Conservation (phyloP, 306 rosid genomes). For the Quercus rubra region DNA sequence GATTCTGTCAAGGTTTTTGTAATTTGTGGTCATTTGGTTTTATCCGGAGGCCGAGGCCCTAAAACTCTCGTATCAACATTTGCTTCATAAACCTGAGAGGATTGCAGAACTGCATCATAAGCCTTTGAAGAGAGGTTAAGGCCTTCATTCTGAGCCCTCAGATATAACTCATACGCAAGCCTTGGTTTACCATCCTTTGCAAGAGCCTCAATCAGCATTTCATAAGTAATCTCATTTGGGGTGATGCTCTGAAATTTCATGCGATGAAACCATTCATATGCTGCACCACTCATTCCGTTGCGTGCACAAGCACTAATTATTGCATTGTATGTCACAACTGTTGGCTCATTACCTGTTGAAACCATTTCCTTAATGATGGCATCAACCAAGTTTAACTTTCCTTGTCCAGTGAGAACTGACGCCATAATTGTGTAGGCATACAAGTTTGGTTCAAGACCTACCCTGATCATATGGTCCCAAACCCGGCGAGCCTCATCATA, state of each 20-base stretch:
- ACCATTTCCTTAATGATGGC: slow-evolving; percentile 66
- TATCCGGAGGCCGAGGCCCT: slow-evolving; percentile 71
- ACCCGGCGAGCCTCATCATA: slow-evolving; percentile 80
- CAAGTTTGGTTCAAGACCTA: slow-evolving; percentile 71
- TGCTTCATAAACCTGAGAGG: slow-evolving; percentile 52
- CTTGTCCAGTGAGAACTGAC: slow-evolving; percentile 77
- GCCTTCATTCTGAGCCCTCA: slow-evolving; percentile 64
- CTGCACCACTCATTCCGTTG: slow-evolving; percentile 59
- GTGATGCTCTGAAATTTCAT: slow-evolving; percentile 70
- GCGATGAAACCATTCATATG: slow-evolving; percentile 92
- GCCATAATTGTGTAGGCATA: slow-evolving; percentile 91
- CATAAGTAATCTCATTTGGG: slow-evolving; percentile 71
- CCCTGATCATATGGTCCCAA: slow-evolving; percentile 87
- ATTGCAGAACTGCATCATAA: slow-evolving; percentile 60
- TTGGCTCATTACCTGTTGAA: slow-evolving; percentile 59
- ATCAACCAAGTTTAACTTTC: slow-evolving; percentile 74
- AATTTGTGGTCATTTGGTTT: slow-evolving; percentile 30
- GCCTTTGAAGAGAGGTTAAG: slow-evolving; percentile 64
- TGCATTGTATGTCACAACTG: slow-evolving; percentile 84
- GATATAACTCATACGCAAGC: slow-evolving; percentile 77
- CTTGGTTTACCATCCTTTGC: slow-evolving; percentile 83
- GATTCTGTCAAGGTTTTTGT: slow-evolving; percentile 38
- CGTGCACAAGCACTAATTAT: slow-evolving; percentile 72
- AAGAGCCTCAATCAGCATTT: slow-evolving; percentile 83
- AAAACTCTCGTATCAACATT: slow-evolving; percentile 45